phyloP scores from a whole-genome alignment of 177 flowering plant species.

The Vitis hybrid region DNA sequence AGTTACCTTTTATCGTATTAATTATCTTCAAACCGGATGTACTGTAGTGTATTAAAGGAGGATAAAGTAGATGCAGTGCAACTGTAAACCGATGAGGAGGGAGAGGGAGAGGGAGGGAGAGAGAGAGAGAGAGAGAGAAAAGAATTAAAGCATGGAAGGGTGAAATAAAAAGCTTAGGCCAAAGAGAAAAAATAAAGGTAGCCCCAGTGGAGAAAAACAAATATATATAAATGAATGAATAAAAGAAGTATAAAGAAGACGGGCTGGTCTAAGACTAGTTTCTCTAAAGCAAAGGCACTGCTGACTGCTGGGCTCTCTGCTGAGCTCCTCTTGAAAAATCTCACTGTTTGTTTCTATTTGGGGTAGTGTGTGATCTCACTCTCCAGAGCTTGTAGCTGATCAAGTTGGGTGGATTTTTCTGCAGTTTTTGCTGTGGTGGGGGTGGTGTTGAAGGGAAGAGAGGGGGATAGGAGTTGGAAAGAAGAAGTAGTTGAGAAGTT shows the following conservation, averaged over 20 bases:
- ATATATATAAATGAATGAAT: not conserved
- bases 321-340: conserved; percentile 10
- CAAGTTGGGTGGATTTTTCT: too few species aligned
- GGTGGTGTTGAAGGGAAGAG: conserved; percentile 4
- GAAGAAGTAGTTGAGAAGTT: not conserved
- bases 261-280: conserved; percentile 20
- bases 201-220: not conserved
- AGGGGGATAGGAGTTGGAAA: not conserved
- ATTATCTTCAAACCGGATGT: conserved; percentile 6
- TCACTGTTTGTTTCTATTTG: conserved; percentile 10
- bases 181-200: conserved; percentile 4
- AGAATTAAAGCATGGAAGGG: conserved; percentile 8
- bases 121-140: conserved; percentile 27
- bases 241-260: conserved; percentile 30
- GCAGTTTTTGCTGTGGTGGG: not conserved
- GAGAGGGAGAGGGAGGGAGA: conserved; percentile 22
- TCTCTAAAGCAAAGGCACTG: conserved; percentile 15
- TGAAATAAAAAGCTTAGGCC: conserved; percentile 27
- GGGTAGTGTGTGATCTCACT: not conserved
- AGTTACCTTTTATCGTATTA: conserved; percentile 4
- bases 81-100: conserved; percentile 18
- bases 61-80: conserved; percentile 9
- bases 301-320: conserved; percentile 10
- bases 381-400: too few species aligned
- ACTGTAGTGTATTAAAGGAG: conserved; percentile 3